These are phyloP conservation scores for Scutellaria barbata DNA, from an alignment of 257 asterid species.

Conservation along the genomic window DNA sequence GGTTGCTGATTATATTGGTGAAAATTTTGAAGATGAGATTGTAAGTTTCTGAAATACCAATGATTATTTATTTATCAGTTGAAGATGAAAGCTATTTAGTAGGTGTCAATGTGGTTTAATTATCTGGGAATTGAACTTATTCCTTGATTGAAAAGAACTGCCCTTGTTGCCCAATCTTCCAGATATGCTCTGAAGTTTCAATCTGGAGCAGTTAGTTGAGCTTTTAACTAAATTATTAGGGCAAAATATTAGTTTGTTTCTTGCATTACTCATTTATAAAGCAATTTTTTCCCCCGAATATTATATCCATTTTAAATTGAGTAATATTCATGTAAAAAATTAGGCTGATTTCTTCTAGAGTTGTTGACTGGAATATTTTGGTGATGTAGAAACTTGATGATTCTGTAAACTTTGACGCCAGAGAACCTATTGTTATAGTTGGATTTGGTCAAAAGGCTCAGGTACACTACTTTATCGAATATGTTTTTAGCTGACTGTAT, in stretches of 20 bases:
- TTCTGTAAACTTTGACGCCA: constrained; percentile 65
- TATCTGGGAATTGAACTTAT: background rate
- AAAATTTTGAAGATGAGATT: constrained; percentile 60
- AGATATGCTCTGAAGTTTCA: constrained; percentile 5
- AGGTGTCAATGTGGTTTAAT: constrained; percentile 10
- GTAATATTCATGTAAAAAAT: constrained; percentile 11
- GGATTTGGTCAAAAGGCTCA: constrained; percentile 98
- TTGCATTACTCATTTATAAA: background rate
- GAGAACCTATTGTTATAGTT: constrained; percentile 91
- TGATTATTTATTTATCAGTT: background rate
- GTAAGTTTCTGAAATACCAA: constrained; percentile 53
- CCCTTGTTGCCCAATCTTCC: background rate
- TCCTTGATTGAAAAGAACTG: background rate
- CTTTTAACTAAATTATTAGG: background rate
- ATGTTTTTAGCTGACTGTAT: constrained; percentile 3
- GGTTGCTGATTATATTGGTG: constrained; percentile 69
- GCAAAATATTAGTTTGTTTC: constrained; percentile 17
- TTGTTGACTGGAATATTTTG: constrained; percentile 39
- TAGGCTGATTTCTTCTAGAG: constrained; percentile 7
- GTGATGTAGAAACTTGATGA: constrained; percentile 64
- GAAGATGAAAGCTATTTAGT: constrained; percentile 25
- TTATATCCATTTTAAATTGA: constrained; percentile 18
- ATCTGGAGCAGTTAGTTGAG: background rate
- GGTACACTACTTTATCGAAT: constrained; percentile 50
- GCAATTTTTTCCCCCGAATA: background rate